Conservation (phyloP, 1,139 yeast genomes). For the Hansenula sp. region DNA sequence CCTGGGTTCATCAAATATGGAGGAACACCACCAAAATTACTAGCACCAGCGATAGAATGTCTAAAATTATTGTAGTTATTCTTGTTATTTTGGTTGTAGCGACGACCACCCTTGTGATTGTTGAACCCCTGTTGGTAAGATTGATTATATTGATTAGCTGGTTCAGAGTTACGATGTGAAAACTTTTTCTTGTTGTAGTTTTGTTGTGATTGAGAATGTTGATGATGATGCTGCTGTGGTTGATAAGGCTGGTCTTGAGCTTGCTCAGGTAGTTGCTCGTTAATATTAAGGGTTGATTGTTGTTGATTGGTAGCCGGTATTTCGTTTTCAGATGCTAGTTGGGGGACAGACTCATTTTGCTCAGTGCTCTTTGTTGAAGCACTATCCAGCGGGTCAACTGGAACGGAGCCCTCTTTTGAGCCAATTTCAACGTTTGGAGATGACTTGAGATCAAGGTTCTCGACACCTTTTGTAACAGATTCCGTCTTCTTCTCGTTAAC, state of each 20-base stretch:
- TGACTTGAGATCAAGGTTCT: neutral
- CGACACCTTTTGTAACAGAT: neutral
- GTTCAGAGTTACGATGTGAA: slow-evolving; percentile 21
- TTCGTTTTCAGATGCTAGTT: too few species aligned
- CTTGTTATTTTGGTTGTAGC: slow-evolving; percentile 7
- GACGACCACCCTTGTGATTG: slow-evolving; percentile 9
- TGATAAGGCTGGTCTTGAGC: neutral
- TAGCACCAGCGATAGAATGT: slow-evolving; percentile 17
- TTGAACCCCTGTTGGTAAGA: slow-evolving; percentile 1
- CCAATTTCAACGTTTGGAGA: neutral
- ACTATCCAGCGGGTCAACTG: neutral
- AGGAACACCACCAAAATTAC: slow-evolving; percentile 4
- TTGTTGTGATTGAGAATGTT: too few species aligned
- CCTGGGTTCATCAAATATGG: slow-evolving; percentile 11
- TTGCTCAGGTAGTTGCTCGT: neutral
- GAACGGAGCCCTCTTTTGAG: neutral
- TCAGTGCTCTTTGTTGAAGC: neutral
- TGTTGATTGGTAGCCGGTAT: neutral
- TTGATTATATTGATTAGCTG: slow-evolving; percentile 7
- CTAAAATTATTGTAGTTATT: slow-evolving; percentile 12
- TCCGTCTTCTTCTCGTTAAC: neutral
- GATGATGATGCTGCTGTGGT: neutral
- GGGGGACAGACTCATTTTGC: neutral
- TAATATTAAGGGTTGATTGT: too few species aligned
- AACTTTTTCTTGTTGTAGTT: slow-evolving; percentile 1